Conservation (phyloP, 2,329 filamentous ascomycete genomes). For the Pseudogymnoascus sp. region DNA sequence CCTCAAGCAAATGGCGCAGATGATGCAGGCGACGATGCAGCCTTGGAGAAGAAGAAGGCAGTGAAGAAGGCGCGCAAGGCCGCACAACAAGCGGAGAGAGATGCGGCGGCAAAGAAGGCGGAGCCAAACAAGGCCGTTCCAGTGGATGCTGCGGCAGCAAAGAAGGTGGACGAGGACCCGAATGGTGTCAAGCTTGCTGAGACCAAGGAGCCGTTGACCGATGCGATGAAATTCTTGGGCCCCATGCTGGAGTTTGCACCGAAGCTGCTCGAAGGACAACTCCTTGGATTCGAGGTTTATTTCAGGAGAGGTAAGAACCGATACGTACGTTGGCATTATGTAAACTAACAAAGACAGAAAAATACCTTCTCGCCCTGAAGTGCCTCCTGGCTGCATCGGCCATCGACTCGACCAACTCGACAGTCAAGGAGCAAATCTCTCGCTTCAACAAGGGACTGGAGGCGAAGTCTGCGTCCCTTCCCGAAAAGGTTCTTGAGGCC, state of each 20-base stretch:
- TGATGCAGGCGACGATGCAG: conserved; percentile 40
- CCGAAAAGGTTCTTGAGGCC: not conserved
- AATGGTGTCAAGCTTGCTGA: conserved; percentile 71
- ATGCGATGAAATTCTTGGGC: conserved; percentile 77
- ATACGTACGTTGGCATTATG: not conserved
- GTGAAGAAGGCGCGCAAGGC: conserved; percentile 87
- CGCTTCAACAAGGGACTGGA: conserved; percentile 60
- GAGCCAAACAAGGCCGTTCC: conserved; percentile 70
- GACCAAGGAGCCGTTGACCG: conserved; percentile 74
- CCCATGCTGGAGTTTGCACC: conserved; percentile 79
- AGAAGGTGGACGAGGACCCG: conserved; percentile 89
- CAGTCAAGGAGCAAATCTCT: conserved; percentile 67
- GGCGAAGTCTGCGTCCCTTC: conserved; percentile 21
- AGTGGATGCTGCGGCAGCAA: conserved; percentile 55
- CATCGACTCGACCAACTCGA: conserved; percentile 62
- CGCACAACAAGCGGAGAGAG: conserved; percentile 63
- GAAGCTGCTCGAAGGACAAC: conserved; percentile 72
- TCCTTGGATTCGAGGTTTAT: conserved; percentile 84
- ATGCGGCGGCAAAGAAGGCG: conserved; percentile 73
- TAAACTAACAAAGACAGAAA: conserved; percentile 49
- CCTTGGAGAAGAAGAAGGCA: conserved; percentile 74
- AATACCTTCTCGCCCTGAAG: conserved; percentile 79
- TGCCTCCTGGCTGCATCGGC: conserved; percentile 69
- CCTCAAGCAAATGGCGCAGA: conserved; percentile 60
- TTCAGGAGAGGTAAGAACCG: conserved; percentile 64